Conservation (phyloP, 441 rosid genomes). For the Codiaeum variegatum region DNA sequence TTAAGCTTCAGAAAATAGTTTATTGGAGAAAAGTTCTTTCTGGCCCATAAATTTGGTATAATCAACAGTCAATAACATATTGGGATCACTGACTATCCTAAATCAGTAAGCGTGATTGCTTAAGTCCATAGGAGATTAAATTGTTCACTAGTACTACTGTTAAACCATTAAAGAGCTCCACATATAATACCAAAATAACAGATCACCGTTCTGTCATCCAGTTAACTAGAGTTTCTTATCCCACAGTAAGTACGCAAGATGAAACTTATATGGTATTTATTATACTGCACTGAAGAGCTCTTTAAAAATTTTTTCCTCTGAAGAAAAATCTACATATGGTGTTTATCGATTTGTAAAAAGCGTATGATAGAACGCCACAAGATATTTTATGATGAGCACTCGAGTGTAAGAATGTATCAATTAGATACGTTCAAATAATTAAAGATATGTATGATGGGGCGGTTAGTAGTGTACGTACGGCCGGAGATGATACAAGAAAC, state of each 20-base stretch:
- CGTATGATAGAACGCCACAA: too few species aligned
- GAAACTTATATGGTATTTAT: not conserved
- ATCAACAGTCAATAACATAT: not conserved
- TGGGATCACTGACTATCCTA: not conserved
- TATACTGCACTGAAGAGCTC: not conserved
- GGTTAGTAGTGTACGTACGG: too few species aligned
- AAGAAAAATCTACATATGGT: too few species aligned
- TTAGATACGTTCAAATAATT: too few species aligned
- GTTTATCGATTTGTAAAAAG: too few species aligned
- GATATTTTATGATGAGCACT: too few species aligned
- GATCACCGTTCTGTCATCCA: not conserved
- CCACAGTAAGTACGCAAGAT: not conserved
- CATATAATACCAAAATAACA: not conserved
- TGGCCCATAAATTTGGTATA: not conserved
- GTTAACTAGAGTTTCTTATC: not conserved
- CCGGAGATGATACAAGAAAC: too few species aligned
- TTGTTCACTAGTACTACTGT: conserved; percentile 2
- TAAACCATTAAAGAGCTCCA: not conserved
- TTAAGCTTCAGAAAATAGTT: not conserved
- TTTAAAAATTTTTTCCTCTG: not conserved
- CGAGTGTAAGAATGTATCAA: too few species aligned
- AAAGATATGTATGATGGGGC: too few species aligned
- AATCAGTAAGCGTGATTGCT: not conserved
- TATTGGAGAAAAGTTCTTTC: not conserved
- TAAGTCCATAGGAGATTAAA: not conserved